phyloP scores from a whole-genome alignment of 2,329 filamentous ascomycete genomes.

The Septoria linicola region DNA sequence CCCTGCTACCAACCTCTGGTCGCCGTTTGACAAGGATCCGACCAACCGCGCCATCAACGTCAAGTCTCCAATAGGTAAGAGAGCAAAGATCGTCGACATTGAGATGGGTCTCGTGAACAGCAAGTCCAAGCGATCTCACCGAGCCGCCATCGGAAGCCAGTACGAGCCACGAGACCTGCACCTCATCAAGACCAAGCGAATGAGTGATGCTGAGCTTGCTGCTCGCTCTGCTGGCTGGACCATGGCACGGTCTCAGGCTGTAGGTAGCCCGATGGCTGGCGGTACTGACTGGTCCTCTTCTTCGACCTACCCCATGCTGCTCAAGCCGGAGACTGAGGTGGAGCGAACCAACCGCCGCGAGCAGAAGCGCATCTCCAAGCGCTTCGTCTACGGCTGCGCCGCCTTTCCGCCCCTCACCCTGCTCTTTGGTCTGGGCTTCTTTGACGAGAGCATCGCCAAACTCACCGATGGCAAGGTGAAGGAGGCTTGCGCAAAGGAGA shows the following conservation, averaged over 20 bases:
- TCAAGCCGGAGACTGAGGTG: slow-evolving; percentile 10
- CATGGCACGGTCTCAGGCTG: slow-evolving; percentile 10
- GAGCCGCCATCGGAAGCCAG: slow-evolving; percentile 17
- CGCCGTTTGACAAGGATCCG: slow-evolving; percentile 12
- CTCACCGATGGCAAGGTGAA: slow-evolving; percentile 24
- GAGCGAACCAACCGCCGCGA: slow-evolving; percentile 11
- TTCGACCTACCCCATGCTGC: slow-evolving; percentile 17
- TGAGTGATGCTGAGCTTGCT: slow-evolving; percentile 16
- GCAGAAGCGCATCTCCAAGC: slow-evolving; percentile 24
- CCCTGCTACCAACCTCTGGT: slow-evolving; percentile 17
- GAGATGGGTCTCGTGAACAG: slow-evolving; percentile 15
- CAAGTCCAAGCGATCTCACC: slow-evolving; percentile 14
- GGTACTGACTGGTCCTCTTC: slow-evolving; percentile 13
- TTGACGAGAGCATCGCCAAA: slow-evolving; percentile 26
- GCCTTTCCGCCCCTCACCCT: slow-evolving; percentile 27
- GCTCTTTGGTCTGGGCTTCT: slow-evolving; percentile 26
- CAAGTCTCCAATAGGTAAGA: slow-evolving; percentile 5
- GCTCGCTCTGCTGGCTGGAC: slow-evolving; percentile 17
- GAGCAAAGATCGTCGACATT: slow-evolving; percentile 4
- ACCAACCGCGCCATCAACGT: slow-evolving; percentile 13
- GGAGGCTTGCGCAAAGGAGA: slow-evolving; percentile 26
- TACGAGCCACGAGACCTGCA: slow-evolving; percentile 19
- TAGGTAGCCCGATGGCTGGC: slow-evolving; percentile 6
- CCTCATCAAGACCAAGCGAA: slow-evolving; percentile 18
- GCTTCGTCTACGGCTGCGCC: slow-evolving; percentile 13